A percentile compares a stretch with the other conserved stretches of the same genome.
Evolutionary conservation across 1,139 yeast genomes (phyloP).

Genomic region (Yamadazyma atmosphaerica): DNA sequence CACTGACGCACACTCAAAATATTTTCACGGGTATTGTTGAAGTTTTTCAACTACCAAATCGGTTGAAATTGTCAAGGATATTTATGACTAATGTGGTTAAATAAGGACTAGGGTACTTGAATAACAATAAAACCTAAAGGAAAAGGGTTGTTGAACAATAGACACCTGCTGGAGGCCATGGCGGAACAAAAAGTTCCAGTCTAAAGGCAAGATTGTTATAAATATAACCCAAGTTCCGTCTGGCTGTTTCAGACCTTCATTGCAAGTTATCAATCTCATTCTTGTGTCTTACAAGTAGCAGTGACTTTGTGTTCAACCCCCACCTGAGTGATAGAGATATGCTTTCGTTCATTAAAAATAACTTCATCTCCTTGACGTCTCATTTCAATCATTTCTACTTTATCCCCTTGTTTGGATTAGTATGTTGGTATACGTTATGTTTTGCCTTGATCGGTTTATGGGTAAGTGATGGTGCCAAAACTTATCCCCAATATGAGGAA

Average conservation of each 20-base stretch:
- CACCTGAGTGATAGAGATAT: slow-evolving; percentile 5
- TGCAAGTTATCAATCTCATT: no score
- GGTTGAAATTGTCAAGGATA: neutral
- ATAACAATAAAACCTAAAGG: neutral
- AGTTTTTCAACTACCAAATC: neutral
- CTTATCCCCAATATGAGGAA: slow-evolving; percentile 24
- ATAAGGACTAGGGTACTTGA: neutral
- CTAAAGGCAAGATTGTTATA: neutral
- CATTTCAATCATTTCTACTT: slow-evolving; percentile 29
- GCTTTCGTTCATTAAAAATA: slow-evolving; percentile 12
- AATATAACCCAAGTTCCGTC: neutral
- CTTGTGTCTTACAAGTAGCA: neutral
- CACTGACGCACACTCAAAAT: no score
- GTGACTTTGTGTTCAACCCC: no score
- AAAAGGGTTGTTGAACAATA: slow-evolving; percentile 1
- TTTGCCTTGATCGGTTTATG: slow-evolving; percentile 26
- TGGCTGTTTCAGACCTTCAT: neutral
- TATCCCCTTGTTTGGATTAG: slow-evolving; percentile 28
- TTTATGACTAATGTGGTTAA: neutral
- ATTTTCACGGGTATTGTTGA: neutral
- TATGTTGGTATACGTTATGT: slow-evolving; percentile 28
- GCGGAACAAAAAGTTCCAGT: neutral
- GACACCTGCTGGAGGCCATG: neutral
- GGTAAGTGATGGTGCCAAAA: slow-evolving; percentile 21
- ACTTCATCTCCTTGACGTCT: slow-evolving; percentile 19